Evolutionary conservation across 441 rosid species (phyloP), one percentile per base, ranked within the genome.

Genomic region (Syzygium malaccense): DNA sequence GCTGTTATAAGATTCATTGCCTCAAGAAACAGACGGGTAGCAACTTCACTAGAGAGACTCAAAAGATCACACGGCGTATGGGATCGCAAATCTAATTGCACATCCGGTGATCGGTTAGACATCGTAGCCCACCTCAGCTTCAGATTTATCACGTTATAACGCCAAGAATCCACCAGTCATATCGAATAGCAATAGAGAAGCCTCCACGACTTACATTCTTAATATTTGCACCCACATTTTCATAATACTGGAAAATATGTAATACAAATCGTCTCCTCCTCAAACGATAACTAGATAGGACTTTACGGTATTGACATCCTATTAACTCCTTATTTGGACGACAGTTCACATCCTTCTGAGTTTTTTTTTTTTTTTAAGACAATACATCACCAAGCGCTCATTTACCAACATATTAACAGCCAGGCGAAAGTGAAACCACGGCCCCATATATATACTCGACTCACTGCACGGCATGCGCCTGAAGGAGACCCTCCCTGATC

Each of bases 401-500:
- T 71, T 20, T 11, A 20, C 80, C 28, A 37, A 5, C 13, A 2
- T 6, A 11, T 20, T 20, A 25, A 37, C 17, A 3, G 5, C n/a
- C 4, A 11, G 12, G n/a, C 4, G 20, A 20, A 25, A 71, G 83
- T 20, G 48, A 68, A 32, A 68, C 12, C 79, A 3, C 26, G 19
- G 25, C 26, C 28, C 49, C 49, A 41, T 71, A 0, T 71, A 71
- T 71, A 28, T 20, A 13, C 49, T 71, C 3, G 3, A 20, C 83
- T 71, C 56, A 88, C 32, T 25, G 57, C 37, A 86, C 18, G 5
- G 92, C 87, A 48, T 79, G 91, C 55, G 89, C 93, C 90, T 94
- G 95, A 45, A 93, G 94, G 85, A 94, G 93, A 55, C 95, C 95
- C 84, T 92, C 90, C 14, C 94, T 91, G 87, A 94, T 93, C 93